Evolutionary conservation across 2,329 filamentous ascomycete species (phyloP).

Genomic region (Ascomycota sp.): DNA sequence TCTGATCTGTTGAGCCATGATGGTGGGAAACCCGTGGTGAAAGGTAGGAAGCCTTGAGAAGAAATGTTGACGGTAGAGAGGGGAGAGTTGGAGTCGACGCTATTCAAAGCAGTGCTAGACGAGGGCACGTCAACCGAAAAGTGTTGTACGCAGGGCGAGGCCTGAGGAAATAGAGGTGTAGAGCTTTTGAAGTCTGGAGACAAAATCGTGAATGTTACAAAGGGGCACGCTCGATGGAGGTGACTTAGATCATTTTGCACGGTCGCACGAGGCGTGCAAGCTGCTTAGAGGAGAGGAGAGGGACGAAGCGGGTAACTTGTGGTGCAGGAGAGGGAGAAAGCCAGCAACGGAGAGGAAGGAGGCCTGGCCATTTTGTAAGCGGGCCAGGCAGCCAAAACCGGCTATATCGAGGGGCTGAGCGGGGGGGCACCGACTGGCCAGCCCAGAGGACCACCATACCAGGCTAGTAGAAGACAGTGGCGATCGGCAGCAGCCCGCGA

Average conservation of each 20-base stretch:
- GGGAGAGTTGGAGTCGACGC: constrained; percentile 35
- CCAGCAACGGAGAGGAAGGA: constrained; percentile 5
- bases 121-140: constrained; percentile 46
- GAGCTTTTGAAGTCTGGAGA: constrained; percentile 14
- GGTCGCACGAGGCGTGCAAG: constrained; percentile 16
- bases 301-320: constrained; percentile 2
- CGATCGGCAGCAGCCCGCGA: not conserved
- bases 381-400: constrained; percentile 23
- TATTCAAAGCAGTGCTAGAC: constrained; percentile 35
- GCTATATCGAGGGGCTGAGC: constrained; percentile 3
- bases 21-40: constrained; percentile 68
- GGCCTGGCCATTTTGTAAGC: constrained; percentile 20
- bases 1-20: constrained; percentile 59
- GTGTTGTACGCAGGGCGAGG: constrained; percentile 24
- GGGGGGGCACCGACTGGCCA: constrained; percentile 1
- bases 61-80: constrained; percentile 36
- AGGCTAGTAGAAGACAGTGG: not conserved
- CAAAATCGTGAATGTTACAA: constrained; percentile 31
- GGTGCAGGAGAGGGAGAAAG: constrained; percentile 13
- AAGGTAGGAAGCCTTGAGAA: constrained; percentile 49
- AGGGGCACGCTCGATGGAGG: constrained; percentile 16
- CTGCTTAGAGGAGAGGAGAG: constrained; percentile 2
- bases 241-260: constrained; percentile 40
- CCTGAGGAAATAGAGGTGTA: constrained; percentile 2
- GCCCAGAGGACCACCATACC: not conserved